phyloP scores from a whole-genome alignment of 441 rosid genomes.

The Populus hybrid region DNA sequence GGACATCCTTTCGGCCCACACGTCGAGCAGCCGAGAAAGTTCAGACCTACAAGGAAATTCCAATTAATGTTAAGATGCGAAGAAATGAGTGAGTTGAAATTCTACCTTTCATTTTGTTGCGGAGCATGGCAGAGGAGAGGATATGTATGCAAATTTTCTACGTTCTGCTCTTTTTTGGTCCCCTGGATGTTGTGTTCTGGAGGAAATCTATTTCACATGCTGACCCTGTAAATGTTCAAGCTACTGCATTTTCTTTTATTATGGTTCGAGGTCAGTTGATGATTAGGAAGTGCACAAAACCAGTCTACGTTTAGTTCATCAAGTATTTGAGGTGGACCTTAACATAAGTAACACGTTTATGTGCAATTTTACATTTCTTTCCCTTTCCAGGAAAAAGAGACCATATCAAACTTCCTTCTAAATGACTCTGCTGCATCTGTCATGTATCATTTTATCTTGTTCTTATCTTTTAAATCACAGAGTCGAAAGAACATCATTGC shows the following conservation, averaged over 20 bases:
- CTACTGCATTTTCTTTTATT: not conserved
- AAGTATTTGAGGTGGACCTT: not conserved
- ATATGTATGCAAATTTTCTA: not conserved
- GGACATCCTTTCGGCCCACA: constrained; percentile 49
- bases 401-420: not conserved
- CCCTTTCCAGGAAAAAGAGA: not conserved
- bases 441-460: not conserved
- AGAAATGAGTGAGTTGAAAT: constrained; percentile 29
- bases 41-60: constrained; percentile 58
- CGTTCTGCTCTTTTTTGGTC: not conserved
- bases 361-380: not conserved
- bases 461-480: not conserved
- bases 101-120: constrained; percentile 7
- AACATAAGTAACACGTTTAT: not conserved
- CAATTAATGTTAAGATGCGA: constrained; percentile 52
- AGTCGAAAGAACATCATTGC: not conserved
- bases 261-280: not conserved
- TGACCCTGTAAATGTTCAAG: constrained; percentile 15
- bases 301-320: not conserved
- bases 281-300: not conserved
- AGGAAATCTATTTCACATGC: not conserved
- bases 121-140: constrained; percentile 10
- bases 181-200: not conserved
- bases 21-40: constrained; percentile 61
- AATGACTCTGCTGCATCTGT: not conserved